Conservation (phyloP, 2,329 filamentous ascomycete genomes). For the Geosmithia morbida region DNA sequence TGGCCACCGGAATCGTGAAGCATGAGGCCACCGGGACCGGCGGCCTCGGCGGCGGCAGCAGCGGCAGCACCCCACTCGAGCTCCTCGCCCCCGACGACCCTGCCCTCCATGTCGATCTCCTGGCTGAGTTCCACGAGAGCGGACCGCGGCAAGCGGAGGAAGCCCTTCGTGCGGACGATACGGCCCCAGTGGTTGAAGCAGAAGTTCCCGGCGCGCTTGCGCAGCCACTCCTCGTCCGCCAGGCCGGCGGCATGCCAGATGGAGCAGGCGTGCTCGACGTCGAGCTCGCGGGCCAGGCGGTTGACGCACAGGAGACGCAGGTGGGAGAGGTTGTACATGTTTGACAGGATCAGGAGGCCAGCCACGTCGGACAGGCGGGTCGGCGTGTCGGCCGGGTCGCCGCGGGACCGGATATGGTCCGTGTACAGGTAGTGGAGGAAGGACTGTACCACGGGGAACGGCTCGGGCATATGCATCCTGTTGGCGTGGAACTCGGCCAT, state of each 20-base stretch:
- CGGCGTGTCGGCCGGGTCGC: constrained; percentile 54
- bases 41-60: constrained; percentile 17
- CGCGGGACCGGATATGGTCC: constrained; percentile 59
- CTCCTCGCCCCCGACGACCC: constrained; percentile 79
- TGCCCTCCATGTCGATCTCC: constrained; percentile 85
- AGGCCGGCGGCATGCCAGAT: constrained; percentile 91
- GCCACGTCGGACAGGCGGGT: constrained; percentile 73
- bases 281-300: constrained; percentile 75
- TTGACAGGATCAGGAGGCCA: constrained; percentile 90
- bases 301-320: constrained; percentile 85
- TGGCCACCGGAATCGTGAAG: background rate
- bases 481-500: constrained; percentile 98
- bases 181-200: constrained; percentile 92
- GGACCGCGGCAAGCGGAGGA: constrained; percentile 62
- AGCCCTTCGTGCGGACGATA: constrained; percentile 78
- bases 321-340: constrained; percentile 94
- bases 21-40: constrained; percentile 22
- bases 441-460: constrained; percentile 83
- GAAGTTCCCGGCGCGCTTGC: constrained; percentile 73
- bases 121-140: constrained; percentile 85
- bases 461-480: constrained; percentile 95
- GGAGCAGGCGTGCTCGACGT: constrained; percentile 86
- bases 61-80: constrained; percentile 35
- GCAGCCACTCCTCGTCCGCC: constrained; percentile 87
- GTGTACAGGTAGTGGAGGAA: constrained; percentile 97